A percentile compares a stretch with the other conserved stretches of the same genome.
These are phyloP conservation scores for Botryosphaeria dothidea DNA, from an alignment of 2,329 filamentous ascomycete species.

Conservation along the genomic window DNA sequence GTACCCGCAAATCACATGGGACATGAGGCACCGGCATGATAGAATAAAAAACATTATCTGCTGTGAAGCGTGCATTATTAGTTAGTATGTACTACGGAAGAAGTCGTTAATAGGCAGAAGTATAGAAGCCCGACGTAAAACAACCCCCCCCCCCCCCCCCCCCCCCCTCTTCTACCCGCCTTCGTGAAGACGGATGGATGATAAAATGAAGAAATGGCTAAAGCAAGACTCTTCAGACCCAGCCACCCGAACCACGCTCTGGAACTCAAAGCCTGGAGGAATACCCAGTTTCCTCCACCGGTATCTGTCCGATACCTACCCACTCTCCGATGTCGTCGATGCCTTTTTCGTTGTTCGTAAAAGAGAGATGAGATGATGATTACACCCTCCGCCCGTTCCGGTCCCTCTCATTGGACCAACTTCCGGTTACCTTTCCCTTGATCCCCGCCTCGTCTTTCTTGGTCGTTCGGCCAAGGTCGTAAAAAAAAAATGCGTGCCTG, in stretches of 20 bases:
- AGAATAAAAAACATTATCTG: not conserved
- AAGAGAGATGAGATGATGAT: not conserved
- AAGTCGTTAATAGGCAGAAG: not conserved
- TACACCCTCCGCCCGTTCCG: not conserved
- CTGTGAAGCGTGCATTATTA: conserved; percentile 8
- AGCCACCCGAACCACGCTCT: not conserved
- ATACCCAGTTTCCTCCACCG: not conserved
- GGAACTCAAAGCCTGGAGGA: not conserved
- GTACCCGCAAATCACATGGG: not conserved
- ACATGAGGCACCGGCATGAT: not conserved
- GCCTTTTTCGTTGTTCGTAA: not conserved
- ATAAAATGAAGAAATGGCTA: not conserved
- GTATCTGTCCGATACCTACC: not conserved
- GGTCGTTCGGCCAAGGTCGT: not conserved
- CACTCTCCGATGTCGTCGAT: not conserved
- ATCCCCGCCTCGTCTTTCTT: not conserved
- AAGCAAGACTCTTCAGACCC: not conserved
- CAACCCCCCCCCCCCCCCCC: not conserved
- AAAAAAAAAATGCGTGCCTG: not conserved
- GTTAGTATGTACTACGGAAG: conserved; percentile 8
- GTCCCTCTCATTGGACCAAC: not conserved
- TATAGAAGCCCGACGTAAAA: not conserved
- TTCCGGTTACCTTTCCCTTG: not conserved
- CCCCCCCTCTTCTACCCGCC: not conserved
- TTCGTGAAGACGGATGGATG: not conserved